Evolutionary conservation across 2,329 filamentous ascomycete species (phyloP).

Genomic region (Xylaria sp.): DNA sequence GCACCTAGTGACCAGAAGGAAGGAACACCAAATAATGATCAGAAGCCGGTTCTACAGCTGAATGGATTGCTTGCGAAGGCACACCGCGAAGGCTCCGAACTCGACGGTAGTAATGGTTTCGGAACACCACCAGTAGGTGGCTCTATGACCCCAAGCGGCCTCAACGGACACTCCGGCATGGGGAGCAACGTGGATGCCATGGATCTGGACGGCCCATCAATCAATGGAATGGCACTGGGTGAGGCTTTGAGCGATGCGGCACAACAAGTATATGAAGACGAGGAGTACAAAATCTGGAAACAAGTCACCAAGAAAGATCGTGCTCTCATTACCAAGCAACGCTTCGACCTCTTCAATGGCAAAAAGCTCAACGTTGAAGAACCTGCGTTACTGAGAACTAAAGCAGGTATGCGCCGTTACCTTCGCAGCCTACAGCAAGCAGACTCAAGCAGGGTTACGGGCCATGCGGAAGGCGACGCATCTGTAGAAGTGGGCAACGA

Average conservation of each 20-base stretch:
- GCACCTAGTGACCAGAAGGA: constrained; percentile 76
- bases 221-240: constrained; percentile 68
- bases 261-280: constrained; percentile 84
- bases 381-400: constrained; percentile 82
- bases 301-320: constrained; percentile 97
- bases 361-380: constrained; percentile 86
- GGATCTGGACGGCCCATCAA: constrained; percentile 81
- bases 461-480: constrained; percentile 48
- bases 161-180: constrained; percentile 69
- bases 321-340: constrained; percentile 82
- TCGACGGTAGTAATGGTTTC: constrained; percentile 85
- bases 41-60: constrained; percentile 73
- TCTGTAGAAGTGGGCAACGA: constrained; percentile 57
- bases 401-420: constrained; percentile 89
- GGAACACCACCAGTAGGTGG: constrained; percentile 79
- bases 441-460: constrained; percentile 53
- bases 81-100: constrained; percentile 76
- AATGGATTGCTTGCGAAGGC: constrained; percentile 66
- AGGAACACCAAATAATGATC: constrained; percentile 76
- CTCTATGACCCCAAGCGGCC: constrained; percentile 75
- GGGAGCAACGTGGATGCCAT: constrained; percentile 82
- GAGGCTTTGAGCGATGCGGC: constrained; percentile 68
- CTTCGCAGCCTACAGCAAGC: constrained; percentile 78
- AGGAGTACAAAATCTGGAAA: constrained; percentile 98
- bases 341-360: constrained; percentile 83